Evolutionary conservation across 2,329 filamentous ascomycete genomes (phyloP).

Genomic region (Stachybotrys elegans): DNA sequence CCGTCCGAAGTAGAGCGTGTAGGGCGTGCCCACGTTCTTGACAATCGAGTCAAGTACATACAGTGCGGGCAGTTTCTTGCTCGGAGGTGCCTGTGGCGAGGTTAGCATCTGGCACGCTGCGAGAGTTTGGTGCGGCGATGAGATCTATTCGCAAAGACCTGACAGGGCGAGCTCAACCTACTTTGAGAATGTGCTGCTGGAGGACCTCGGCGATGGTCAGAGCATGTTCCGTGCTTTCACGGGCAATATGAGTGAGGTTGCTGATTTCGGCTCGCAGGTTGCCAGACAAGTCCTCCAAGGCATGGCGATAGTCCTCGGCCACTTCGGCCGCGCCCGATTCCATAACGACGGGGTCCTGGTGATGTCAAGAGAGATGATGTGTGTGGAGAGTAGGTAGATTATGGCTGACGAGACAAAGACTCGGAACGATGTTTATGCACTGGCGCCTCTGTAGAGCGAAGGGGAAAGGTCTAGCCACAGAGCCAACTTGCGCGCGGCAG

Average conservation of each 20-base stretch:
- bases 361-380: slow-evolving; percentile 5
- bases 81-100: slow-evolving; percentile 67
- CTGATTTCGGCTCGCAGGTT: slow-evolving; percentile 95
- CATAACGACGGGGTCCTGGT: slow-evolving; percentile 36
- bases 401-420: too few species aligned
- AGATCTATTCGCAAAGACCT: too few species aligned
- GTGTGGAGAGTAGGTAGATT: not conserved
- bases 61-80: slow-evolving; percentile 88
- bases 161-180: slow-evolving; percentile 57
- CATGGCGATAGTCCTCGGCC: slow-evolving; percentile 90
- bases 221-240: slow-evolving; percentile 94
- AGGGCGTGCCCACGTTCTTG: slow-evolving; percentile 97
- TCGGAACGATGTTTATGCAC: too few species aligned
- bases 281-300: slow-evolving; percentile 82
- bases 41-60: slow-evolving; percentile 98
- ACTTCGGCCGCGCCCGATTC: slow-evolving; percentile 69
- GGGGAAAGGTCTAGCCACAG: too few species aligned
- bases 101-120: not conserved
- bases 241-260: slow-evolving; percentile 94
- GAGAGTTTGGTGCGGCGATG: not conserved
- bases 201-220: slow-evolving; percentile 86
- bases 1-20: slow-evolving; percentile 89
- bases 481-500: too few species aligned
- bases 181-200: slow-evolving; percentile 90
- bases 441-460: too few species aligned